These are phyloP conservation scores for Pseudopithomyces maydicus DNA, from an alignment of 2,329 filamentous ascomycete genomes.

Conservation along the genomic window DNA sequence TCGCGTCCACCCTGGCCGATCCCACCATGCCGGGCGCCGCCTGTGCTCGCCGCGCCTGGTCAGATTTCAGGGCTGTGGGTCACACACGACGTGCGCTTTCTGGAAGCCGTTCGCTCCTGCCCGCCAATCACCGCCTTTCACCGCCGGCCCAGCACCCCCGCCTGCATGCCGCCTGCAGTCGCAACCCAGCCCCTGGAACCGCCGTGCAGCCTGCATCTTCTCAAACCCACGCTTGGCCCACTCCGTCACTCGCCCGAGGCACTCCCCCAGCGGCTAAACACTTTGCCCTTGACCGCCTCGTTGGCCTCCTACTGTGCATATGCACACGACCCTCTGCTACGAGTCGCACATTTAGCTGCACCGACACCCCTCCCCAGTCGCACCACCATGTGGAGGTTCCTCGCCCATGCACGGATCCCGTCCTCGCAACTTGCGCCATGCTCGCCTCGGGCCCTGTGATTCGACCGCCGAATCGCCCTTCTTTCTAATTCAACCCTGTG, in stretches of 20 bases:
- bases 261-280: constrained; percentile 5
- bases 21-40: neutral
- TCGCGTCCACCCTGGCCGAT: neutral
- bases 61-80: constrained; percentile 2
- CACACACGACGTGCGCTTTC: neutral
- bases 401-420: constrained; percentile 38
- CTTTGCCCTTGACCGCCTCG: constrained; percentile 5
- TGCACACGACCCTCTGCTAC: constrained; percentile 38
- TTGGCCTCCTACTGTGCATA: neutral
- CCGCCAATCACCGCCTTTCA: neutral
- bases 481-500: constrained; percentile 44
- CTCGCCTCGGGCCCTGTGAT: constrained; percentile 37
- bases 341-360: constrained; percentile 22
- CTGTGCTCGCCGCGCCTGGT: neutral
- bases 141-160: neutral
- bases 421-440: constrained; percentile 30
- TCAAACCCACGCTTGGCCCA: neutral
- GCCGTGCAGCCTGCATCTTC: neutral
- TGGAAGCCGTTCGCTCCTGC: constrained; percentile 6
- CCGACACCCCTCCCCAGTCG: constrained; percentile 29
- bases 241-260: neutral
- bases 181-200: constrained; percentile 5
- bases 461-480: constrained; percentile 38
- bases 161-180: neutral
- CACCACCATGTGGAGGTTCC: constrained; percentile 23